These are phyloP conservation scores for Aspergillus wentii DNA, from an alignment of 495 filamentous ascomycete genomes.

Conservation along the genomic window DNA sequence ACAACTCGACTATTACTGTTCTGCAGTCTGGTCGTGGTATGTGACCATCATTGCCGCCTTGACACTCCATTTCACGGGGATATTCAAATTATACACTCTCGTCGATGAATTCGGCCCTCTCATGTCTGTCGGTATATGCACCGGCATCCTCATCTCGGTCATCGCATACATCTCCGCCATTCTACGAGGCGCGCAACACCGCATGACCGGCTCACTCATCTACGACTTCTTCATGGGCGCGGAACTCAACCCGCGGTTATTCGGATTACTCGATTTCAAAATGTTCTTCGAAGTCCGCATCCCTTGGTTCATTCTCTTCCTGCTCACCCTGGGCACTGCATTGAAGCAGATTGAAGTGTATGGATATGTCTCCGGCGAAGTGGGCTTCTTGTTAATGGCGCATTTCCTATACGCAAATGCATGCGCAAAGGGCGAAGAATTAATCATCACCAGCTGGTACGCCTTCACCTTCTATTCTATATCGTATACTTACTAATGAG, in stretches of 20 bases:
- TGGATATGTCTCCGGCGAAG: conserved; percentile 84
- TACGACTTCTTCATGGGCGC: conserved; percentile 99
- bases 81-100: conserved; percentile 81
- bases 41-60: conserved; percentile 63
- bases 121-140: conserved; percentile 80
- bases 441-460: conserved; percentile 83
- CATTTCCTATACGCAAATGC: conserved; percentile 93
- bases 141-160: conserved; percentile 72
- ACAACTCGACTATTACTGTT: conserved; percentile 85
- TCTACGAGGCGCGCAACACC: conserved; percentile 69
- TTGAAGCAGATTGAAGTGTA: conserved; percentile 79
- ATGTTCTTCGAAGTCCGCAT: conserved; percentile 98
- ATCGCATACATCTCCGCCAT: conserved; percentile 78
- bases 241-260: conserved; percentile 88
- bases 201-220: conserved; percentile 86
- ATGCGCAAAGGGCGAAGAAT: conserved; percentile 90
- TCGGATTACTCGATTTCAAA: conserved; percentile 89
- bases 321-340: conserved; percentile 69
- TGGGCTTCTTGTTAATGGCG: conserved; percentile 79
- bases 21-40: conserved; percentile 75
- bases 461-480: conserved; percentile 3
- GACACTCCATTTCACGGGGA: conserved; percentile 63
- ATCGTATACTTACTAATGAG: background rate
- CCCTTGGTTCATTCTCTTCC: conserved; percentile 90
- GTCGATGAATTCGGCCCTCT: conserved; percentile 87